Evolutionary conservation across 805 yeast genomes (phyloP), one percentile per base, ranked within the genome.

Genomic region (Ogataea saltuana): DNA sequence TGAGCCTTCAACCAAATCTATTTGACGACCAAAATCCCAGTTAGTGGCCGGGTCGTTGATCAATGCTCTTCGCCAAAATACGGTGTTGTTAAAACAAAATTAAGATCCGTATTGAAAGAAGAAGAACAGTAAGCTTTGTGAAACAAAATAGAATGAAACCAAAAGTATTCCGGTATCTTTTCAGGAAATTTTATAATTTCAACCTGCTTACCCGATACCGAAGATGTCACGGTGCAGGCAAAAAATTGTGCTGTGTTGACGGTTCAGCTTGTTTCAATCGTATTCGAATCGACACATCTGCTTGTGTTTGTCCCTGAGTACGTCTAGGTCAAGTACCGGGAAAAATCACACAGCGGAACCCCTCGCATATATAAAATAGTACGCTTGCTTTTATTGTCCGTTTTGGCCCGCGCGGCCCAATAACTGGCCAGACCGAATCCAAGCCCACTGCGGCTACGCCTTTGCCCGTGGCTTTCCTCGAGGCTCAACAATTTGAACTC

Each of bases 151-250:
- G 25, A 8, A 4, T 32, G 35, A 20, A 29, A 22, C 22, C 21
- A 34, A 23, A 34, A 28, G 15, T 23, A 32, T 19, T 20, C 35
- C 35, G 16, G 20, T 32, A 32, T 19, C 33, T 7, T 21, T 23
- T 11, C 7, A 23, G 38, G 30, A 34, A 34, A 25, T 13, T 16
- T 12, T 34, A 23, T 28, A 13, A 23, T 34, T 34, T 22, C 25
- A 21, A 16, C 13, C 29, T 33, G 28, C 38, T 34, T 13, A 23
- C 38, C 38, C 22, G 38, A 22, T 19, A 21, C 37, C 37, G 37
- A 33, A 6, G 10, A 6, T 19, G n/a, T 5, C 25, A 19, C 15
- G 13, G 21, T 13, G 15, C 13, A 17, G 10, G 12, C 28, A 25
- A 25, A 25, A 25, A 6, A n/a, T n/a, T n/a, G n/a, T n/a, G n/a